Base-by-base conservation (phyloP, 441 rosid species). In the Bocquillonia castaneifolia region DNA sequence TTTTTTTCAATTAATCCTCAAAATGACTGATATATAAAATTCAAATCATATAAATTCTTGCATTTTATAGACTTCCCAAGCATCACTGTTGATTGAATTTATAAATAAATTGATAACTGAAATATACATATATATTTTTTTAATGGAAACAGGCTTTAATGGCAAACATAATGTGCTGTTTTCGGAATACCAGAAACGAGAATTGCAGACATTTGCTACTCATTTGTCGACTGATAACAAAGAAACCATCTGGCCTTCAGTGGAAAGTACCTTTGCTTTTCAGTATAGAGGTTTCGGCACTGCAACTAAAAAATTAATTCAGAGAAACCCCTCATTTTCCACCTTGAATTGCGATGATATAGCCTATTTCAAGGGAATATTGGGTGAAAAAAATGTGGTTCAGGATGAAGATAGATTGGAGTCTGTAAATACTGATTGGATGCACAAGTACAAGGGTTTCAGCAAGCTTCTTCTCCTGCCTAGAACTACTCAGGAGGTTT, bases 401-500 rank as follows among this genome's bases (percentile, higher is more conserved):
- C 86, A 86, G 75, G 97, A 93, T 74, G 91, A 91, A 73, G 90
- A 89, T 58, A 79, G 82, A 65, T 78, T 93, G 56, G 79, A 78
- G 71, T 74, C 77, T 76, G 93, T 83, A 36, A 93, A 91, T 84
- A 79, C 81, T 26, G 99, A 93, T 83, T 93, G 99, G 99, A 83
- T 88, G 96, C 79, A 77, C 2, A 93, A 88, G 72, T 91, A 88
- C 62, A 87, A 65, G 65, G 99, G 95, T 40, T 87, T 77, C 31
- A 91, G 99, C 78, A 88, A 82, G 83, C 89, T 91, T 63, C 76
- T 91, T 76, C 95, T 93, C 47, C 85, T 82, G 23, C 97, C 97
- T 12, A 82, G 71, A 68, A 85, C 68, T 76, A 85, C 96, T 14
- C 71, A 87, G 62, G 89, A 89, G 95, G 95, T 93, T 47, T 57